Conservation (phyloP, 306 rosid species). For the Quercus agrifolia region DNA sequence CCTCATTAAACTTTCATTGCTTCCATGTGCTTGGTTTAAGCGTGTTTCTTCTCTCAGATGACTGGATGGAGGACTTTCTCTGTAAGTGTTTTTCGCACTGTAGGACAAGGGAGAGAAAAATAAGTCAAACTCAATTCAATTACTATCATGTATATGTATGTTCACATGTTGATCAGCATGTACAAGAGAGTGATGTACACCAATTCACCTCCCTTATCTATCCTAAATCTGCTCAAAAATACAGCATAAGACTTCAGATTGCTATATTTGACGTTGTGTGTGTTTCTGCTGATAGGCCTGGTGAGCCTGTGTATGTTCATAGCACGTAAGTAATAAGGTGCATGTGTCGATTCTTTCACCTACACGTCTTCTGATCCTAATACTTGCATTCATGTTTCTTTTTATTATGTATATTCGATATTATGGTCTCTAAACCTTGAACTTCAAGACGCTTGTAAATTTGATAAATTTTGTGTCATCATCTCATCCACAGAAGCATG, state of each 20-base stretch:
- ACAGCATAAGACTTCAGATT: neutral
- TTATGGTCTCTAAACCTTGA: neutral
- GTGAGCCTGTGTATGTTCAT: neutral
- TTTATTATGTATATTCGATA: neutral
- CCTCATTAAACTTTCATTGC: conserved; percentile 43
- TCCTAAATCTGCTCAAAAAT: neutral
- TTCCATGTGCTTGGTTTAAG: conserved; percentile 39
- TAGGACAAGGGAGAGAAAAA: conserved; percentile 18
- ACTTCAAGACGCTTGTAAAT: neutral
- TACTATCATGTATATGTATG: neutral
- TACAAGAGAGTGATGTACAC: neutral
- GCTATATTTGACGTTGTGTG: neutral
- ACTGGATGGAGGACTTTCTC: conserved; percentile 41
- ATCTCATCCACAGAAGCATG: neutral
- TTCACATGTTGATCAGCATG: neutral
- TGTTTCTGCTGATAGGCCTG: neutral
- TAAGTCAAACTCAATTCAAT: conserved; percentile 1
- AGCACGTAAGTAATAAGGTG: neutral
- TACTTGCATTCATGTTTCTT: neutral
- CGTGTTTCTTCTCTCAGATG: conserved; percentile 40
- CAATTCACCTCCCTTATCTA: neutral
- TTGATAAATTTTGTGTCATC: neutral
- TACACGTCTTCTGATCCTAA: no score
- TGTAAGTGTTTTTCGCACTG: conserved; percentile 38
- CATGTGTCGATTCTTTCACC: no score